These are phyloP conservation scores for Arabis hirsuta DNA, from an alignment of 345 rosid species.

Conservation along the genomic window DNA sequence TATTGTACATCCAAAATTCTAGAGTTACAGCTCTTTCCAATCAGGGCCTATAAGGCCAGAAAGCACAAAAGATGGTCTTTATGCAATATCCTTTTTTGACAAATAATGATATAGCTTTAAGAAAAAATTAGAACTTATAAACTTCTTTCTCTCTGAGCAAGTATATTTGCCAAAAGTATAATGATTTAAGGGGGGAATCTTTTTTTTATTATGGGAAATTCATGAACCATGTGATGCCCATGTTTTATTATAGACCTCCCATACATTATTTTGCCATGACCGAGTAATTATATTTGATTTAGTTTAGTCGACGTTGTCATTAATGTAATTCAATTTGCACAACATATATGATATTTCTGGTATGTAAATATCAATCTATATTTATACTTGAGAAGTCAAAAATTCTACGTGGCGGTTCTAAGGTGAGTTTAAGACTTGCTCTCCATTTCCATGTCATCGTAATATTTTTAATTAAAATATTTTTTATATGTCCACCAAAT, in stretches of 20 bases:
- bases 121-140: not conserved
- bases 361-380: too few relatives aligned
- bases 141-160: not conserved
- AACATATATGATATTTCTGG: too few relatives aligned
- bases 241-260: not conserved
- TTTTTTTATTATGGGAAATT: conserved; percentile 3
- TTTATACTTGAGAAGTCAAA: too few relatives aligned
- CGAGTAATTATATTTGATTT: not conserved
- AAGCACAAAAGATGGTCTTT: conserved; percentile 1
- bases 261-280: not conserved
- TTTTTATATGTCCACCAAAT: too few relatives aligned
- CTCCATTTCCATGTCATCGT: too few relatives aligned
- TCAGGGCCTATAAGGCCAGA: too few relatives aligned
- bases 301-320: not conserved
- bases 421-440: too few relatives aligned
- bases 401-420: too few relatives aligned
- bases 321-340: not conserved
- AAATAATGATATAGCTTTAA: not conserved
- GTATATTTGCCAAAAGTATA: not conserved
- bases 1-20: too few relatives aligned
- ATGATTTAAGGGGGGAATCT: conserved; percentile 24
- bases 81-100: conserved; percentile 1
- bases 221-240: conserved; percentile 41
- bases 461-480: too few relatives aligned
- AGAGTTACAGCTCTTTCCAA: too few relatives aligned